Evolutionary conservation across 2,329 filamentous ascomycete species (phyloP).

Genomic region (Talaromyces sp.): DNA sequence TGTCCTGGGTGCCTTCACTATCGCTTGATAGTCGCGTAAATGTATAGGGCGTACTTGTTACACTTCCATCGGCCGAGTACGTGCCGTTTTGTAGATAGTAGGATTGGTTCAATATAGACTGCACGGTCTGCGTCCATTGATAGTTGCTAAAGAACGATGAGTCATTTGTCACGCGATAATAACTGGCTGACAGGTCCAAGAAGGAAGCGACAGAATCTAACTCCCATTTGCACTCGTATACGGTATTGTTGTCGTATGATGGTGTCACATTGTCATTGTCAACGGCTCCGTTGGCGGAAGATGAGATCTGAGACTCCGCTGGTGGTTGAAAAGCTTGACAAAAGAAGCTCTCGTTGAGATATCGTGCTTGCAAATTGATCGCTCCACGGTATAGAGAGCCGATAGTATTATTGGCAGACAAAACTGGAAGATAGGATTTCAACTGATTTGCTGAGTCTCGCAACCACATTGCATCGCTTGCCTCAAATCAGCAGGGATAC

Average conservation of each 20-base stretch:
- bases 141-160: neutral
- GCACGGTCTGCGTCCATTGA: neutral
- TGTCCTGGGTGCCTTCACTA: neutral
- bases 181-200: neutral
- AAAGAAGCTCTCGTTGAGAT: neutral
- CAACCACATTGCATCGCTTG: neutral
- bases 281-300: neutral
- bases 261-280: neutral
- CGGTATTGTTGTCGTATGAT: neutral
- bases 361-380: neutral
- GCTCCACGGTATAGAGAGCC: neutral
- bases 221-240: slow-evolving; percentile 1
- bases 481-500: too few relatives aligned
- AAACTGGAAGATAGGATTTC: neutral
- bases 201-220: neutral
- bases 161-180: neutral
- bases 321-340: slow-evolving; percentile 2
- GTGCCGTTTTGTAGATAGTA: neutral
- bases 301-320: neutral
- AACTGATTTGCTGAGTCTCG: neutral
- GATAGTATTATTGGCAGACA: neutral
- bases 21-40: neutral
- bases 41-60: neutral
- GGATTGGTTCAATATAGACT: neutral
- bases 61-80: neutral